Conservation (phyloP, 164 flowering plant genomes). For the Tinospora cordifolia region DNA sequence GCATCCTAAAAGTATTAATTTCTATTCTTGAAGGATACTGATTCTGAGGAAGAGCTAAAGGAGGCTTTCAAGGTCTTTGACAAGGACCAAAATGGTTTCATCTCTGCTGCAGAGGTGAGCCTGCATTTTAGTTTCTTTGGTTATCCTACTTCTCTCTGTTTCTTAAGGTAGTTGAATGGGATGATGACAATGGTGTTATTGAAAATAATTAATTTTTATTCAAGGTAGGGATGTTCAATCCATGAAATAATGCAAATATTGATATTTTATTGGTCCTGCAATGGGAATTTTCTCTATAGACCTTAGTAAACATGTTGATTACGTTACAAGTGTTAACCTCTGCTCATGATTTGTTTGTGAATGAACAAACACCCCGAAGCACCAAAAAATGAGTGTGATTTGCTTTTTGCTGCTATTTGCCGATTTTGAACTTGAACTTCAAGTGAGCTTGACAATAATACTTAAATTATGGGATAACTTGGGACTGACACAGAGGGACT, state of each 20-base stretch:
- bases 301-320: not conserved
- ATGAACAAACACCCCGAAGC: not conserved
- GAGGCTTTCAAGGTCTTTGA: slow-evolving; percentile 61
- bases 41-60: slow-evolving; percentile 51
- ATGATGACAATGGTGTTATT: not conserved
- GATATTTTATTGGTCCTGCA: not conserved
- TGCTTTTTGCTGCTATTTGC: not conserved
- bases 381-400: not conserved
- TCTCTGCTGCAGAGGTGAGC: slow-evolving; percentile 52
- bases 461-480: no score
- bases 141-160: not conserved
- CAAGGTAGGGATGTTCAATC: not conserved
- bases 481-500: no score
- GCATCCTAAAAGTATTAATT: not conserved
- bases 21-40: slow-evolving; percentile 32
- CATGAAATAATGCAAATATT: not conserved
- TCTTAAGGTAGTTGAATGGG: not conserved
- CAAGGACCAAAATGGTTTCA: slow-evolving; percentile 59
- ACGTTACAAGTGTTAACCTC: not conserved
- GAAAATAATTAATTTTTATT: not conserved
- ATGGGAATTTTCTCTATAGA: not conserved
- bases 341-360: not conserved
- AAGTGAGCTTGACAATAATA: not conserved
- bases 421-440: no score
- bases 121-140: not conserved